Conservation (phyloP, 345 rosid species). For the Melaleuca alternifolia region DNA sequence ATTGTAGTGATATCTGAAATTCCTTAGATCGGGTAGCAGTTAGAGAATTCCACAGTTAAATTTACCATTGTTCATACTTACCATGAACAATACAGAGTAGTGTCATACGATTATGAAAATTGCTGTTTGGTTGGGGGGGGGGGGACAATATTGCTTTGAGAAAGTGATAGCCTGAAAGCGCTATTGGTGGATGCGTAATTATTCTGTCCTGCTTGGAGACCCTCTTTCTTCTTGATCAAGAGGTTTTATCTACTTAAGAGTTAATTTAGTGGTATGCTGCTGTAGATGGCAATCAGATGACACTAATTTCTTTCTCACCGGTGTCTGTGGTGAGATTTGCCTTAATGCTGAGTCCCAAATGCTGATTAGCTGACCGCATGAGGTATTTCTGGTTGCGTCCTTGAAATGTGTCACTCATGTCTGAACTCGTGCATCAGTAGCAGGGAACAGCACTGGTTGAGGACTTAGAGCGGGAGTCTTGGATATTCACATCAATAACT, state of each 20-base stretch:
- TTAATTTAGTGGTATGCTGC: neutral
- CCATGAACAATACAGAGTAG: neutral
- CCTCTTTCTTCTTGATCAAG: neutral
- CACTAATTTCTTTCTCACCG: neutral
- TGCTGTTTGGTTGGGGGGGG: too few relatives aligned
- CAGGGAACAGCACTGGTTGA: neutral
- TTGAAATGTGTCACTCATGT: neutral
- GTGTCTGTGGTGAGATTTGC: neutral
- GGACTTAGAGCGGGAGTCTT: neutral
- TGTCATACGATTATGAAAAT: neutral
- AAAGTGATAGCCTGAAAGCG: neutral
- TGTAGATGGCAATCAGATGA: neutral
- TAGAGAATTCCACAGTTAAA: neutral
- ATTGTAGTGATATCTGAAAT: neutral
- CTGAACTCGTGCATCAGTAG: neutral
- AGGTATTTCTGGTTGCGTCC: neutral
- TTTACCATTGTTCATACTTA: neutral
- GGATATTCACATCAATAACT: neutral
- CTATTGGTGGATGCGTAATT: neutral
- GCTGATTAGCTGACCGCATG: neutral
- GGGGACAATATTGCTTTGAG: neutral
- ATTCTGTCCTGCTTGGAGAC: neutral
- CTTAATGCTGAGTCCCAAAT: neutral
- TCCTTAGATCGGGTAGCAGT: neutral
- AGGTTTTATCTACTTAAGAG: neutral